Evolutionary conservation across 192 early-diverging fungal genomes (phyloP), one percentile per base, ranked within the genome.

Genomic region (Spizellomyces sp.): DNA sequence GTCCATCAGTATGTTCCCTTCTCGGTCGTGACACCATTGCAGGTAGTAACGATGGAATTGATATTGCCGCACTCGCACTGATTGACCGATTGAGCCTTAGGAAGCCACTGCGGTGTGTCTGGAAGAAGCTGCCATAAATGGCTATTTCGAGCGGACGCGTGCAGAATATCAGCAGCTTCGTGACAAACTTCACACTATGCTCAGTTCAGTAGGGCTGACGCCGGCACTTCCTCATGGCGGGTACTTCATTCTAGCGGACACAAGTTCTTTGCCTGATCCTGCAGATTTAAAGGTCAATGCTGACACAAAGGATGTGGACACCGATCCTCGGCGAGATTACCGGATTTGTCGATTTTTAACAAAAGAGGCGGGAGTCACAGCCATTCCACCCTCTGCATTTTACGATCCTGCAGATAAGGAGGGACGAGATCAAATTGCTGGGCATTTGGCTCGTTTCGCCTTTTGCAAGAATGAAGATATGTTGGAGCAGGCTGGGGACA

Each of bases 1-100:
- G 94, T 95, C 6, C 95, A 96, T 64, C 94, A 94, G 54, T 93
- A 92, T 75, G 85, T 95, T 44, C 90, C 94, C 5, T 98, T 98
- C 71, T 88, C 91, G 66, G 88, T 92, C 43, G 94, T 90, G 73
- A 94, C 94, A 0, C 96, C 96, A 10, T 85, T 94, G 58, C 96
- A 98, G 76, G 84, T 86, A 62, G 14, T 52, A 15, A 55, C n/a
- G 45, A 15, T 8, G 14, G 72, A 63, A 21, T 21, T 48, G 9
- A 59, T 22, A 46, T 48, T 36, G 68, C n/a, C 62, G 14, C 36
- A 69, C 8, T 22, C 9, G 22, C 10, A 5, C 42, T 66, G 15
- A 5, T 62, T 41, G 17, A n/a, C 14, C 17, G 6, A 6, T 47
- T 47, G n/a, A 14, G 5, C 5, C 0, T 27, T 54, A 80, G 75